Evolutionary conservation across 805 yeast genomes (phyloP).

Genomic region (Saturnispora quitensis): DNA sequence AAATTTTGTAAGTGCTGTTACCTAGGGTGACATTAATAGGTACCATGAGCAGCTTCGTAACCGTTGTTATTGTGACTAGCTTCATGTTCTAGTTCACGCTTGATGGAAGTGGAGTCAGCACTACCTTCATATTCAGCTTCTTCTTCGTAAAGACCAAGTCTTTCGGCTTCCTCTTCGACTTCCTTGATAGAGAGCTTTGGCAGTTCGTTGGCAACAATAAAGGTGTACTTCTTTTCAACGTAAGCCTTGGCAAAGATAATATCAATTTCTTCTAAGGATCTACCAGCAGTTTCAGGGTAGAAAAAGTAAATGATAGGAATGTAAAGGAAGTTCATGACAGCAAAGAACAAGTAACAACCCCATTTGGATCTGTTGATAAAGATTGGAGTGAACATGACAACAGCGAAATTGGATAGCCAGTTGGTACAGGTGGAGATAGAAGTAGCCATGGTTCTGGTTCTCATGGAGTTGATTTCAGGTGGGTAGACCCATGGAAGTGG

Average conservation of each 20-base stretch:
- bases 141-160: constrained; percentile 40
- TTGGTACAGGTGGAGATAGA: constrained; percentile 54
- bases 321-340: constrained; percentile 50
- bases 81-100: constrained; percentile 6
- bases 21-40: background rate
- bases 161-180: constrained; percentile 51
- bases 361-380: constrained; percentile 44
- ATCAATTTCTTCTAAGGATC: constrained; percentile 68
- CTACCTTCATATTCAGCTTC: constrained; percentile 5
- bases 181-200: constrained; percentile 50
- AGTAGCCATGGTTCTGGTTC: constrained; percentile 65
- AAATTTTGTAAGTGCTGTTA: background rate
- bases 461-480: constrained; percentile 56
- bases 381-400: constrained; percentile 59
- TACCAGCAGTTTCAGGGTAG: constrained; percentile 73
- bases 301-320: constrained; percentile 55
- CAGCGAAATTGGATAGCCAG: constrained; percentile 62
- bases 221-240: constrained; percentile 48
- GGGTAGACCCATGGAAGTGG: constrained; percentile 51
- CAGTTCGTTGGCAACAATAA: constrained; percentile 53
- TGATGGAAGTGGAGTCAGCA: background rate
- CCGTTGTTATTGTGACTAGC: background rate
- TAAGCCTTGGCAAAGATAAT: constrained; percentile 55
- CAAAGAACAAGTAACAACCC: constrained; percentile 66
- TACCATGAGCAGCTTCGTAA: constrained; percentile 7